These are phyloP conservation scores for Scleromitrula shiraiana DNA, from an alignment of 2,329 filamentous ascomycete genomes.

Conservation along the genomic window DNA sequence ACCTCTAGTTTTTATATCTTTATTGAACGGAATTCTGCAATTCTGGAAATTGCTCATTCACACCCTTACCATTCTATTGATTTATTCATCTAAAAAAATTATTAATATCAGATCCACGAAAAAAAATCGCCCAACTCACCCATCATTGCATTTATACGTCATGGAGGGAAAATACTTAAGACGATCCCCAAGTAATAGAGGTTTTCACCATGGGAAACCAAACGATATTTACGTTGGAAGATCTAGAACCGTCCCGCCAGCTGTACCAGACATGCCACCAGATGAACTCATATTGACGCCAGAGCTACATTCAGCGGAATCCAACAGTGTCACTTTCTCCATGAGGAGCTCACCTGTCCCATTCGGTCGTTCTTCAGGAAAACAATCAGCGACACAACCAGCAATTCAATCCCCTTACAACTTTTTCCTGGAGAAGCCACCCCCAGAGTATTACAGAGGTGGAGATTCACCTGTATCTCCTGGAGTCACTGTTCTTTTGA, in stretches of 20 bases:
- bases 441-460: neutral
- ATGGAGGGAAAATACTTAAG: neutral
- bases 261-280: neutral
- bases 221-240: neutral
- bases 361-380: neutral
- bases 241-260: neutral
- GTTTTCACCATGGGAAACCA: neutral
- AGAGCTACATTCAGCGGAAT: neutral
- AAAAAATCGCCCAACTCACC: neutral
- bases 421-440: conserved; percentile 3
- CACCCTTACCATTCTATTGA: neutral
- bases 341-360: neutral
- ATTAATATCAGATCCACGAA: neutral
- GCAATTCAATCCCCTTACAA: conserved; percentile 1
- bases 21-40: neutral
- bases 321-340: neutral
- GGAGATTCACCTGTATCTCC: conserved; percentile 1
- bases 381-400: neutral
- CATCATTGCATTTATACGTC: neutral
- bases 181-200: neutral
- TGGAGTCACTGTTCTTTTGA: conserved; percentile 3
- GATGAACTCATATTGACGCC: neutral
- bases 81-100: neutral
- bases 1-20: neutral
- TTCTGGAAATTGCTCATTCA: neutral